Conservation (phyloP, 768 basidiomycete genomes). For the Collybiopsis confluens region DNA sequence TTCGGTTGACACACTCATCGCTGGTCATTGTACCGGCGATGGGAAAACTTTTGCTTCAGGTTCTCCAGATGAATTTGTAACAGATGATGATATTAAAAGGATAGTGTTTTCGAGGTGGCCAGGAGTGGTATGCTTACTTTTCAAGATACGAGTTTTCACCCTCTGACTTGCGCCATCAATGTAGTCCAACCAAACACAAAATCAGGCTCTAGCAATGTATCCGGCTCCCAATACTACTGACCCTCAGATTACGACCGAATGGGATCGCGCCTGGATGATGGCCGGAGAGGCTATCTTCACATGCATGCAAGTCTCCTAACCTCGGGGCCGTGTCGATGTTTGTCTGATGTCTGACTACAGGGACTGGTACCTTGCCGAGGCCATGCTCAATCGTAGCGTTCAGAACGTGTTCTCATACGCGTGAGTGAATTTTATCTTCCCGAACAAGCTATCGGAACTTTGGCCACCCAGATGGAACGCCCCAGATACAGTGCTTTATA, state of each 20-base stretch:
- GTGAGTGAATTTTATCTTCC: slow-evolving; percentile 14
- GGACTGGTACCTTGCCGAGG: slow-evolving; percentile 36
- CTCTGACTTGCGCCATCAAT: neutral
- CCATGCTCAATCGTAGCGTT: slow-evolving; percentile 20
- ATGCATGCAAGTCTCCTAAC: slow-evolving; percentile 31
- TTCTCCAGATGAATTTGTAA: slow-evolving; percentile 30
- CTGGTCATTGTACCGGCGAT: slow-evolving; percentile 41
- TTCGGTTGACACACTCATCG: slow-evolving; percentile 27
- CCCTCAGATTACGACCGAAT: slow-evolving; percentile 35
- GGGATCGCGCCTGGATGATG: slow-evolving; percentile 36
- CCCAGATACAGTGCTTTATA: slow-evolving; percentile 34
- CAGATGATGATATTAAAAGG: slow-evolving; percentile 35
- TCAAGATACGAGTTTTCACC: neutral
- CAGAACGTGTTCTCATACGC: slow-evolving; percentile 31
- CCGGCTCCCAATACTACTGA: slow-evolving; percentile 27
- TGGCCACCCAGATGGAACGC: slow-evolving; percentile 34
- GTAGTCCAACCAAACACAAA: slow-evolving; percentile 33
- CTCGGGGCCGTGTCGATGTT: too few relatives aligned
- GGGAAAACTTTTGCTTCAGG: slow-evolving; percentile 37
- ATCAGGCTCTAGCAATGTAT: slow-evolving; percentile 31
- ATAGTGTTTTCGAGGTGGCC: slow-evolving; percentile 31
- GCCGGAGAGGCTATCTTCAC: slow-evolving; percentile 38
- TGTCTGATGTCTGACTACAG: slow-evolving; percentile 14
- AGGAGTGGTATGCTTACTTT: slow-evolving; percentile 23
- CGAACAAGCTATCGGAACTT: neutral